Evolutionary conservation across 2,329 filamentous ascomycete species (phyloP), one percentile per base, ranked within the genome.

Genomic region (Aspergillus eucalypticola): DNA sequence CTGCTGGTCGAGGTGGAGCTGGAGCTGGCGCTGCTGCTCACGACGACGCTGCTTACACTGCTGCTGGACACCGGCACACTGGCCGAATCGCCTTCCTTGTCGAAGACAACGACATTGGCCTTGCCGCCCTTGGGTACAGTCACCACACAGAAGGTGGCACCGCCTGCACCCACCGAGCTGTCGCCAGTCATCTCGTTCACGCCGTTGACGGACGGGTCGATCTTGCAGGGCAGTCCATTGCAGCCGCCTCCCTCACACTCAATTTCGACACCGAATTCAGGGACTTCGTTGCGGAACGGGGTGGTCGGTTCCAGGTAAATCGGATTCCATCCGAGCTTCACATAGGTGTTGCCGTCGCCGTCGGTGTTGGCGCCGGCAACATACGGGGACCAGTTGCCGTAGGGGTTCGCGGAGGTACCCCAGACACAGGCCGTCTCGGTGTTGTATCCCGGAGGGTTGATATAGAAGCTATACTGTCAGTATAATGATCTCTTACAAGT

Each of bases 281-380:
- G 90, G 64, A 83, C 82, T 19, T 78, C 82, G 64, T 81, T 78
- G 50, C 81, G 81, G 69, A 91, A 80, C 54, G 64, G 84, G 76
- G 68, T 81, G 69, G 76, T 65, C 13, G 75, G 67, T 67, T 87
- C 81, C 35, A 83, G 82, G 75, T 86, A 93, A 63, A 91, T 89
- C 23, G 90, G 90, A 75, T 93, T 93, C 83, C 87, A 90, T 57
- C 87, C 90, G 55, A 93, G 80, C 79, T 91, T 92, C 67, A 91
- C 83, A 71, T 84, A 93, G 1, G 90, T 92, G 62, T 84, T 76
- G 54, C 90, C 90, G 54, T 76, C 81, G 50, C 70, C 67, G 66
- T 87, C 86, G 15, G 86, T 87, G 76, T 93, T 93, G 59, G 89
- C 88, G 60, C 90, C 90, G 13, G 88, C 88, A 64, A 92, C 90